A percentile compares a stretch with the other conserved stretches of the same genome.
These are phyloP conservation scores for Gnomoniopsis sp. DNA, from an alignment of 2,329 filamentous ascomycete species.

Conservation along the genomic window DNA sequence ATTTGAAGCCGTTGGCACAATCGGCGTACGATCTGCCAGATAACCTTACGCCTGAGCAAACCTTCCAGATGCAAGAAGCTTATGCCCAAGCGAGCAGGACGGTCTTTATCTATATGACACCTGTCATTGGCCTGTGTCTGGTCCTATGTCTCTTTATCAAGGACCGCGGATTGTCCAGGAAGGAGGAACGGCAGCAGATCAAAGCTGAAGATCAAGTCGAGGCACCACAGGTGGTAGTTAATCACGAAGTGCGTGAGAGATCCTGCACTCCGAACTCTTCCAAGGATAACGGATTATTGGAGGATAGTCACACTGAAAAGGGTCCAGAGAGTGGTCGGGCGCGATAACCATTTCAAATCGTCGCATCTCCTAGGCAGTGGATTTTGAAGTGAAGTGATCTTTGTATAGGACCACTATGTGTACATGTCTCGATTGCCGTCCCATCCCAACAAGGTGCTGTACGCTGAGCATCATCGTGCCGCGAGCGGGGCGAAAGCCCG, in stretches of 20 bases:
- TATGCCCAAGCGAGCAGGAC: constrained; percentile 1
- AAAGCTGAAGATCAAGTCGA: not conserved
- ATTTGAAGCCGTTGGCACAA: not conserved
- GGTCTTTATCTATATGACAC: constrained; percentile 3
- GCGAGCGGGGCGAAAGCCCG: too few relatives aligned
- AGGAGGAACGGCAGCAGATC: not conserved
- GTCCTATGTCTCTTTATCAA: constrained; percentile 1
- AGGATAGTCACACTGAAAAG: too few relatives aligned
- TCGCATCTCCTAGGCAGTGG: too few relatives aligned
- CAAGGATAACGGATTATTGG: too few relatives aligned
- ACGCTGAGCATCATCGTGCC: too few relatives aligned
- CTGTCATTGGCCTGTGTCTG: not conserved
- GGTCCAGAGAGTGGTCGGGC: too few relatives aligned
- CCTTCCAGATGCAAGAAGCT: not conserved
- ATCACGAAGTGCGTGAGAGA: not conserved
- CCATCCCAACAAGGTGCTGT: too few relatives aligned
- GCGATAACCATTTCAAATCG: too few relatives aligned
- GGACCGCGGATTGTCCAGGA: not conserved
- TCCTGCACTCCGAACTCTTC: not conserved
- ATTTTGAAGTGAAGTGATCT: too few relatives aligned
- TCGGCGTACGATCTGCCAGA: constrained; percentile 1
- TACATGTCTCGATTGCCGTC: too few relatives aligned
- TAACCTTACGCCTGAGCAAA: not conserved
- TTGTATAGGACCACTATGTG: too few relatives aligned
- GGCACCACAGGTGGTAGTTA: not conserved